Percentiles rank a stretch among this genome's conserved stretches.
Evolutionary conservation across 495 filamentous ascomycete species (phyloP).

Genomic region (Cercophora newfieldiana): DNA sequence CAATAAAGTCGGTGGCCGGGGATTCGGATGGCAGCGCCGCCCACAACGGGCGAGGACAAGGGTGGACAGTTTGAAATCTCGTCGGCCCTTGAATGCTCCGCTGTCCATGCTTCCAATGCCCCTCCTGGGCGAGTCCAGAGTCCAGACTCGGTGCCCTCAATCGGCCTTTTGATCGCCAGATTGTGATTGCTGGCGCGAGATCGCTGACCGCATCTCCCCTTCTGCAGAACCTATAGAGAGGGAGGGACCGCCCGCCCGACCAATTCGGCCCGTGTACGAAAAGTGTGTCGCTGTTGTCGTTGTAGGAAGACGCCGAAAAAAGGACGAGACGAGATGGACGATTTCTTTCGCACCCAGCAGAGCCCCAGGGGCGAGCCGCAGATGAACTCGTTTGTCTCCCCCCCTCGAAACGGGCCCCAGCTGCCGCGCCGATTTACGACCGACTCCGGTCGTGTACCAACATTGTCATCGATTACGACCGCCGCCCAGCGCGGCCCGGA

Average conservation of each 20-base stretch:
- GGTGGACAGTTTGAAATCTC: not conserved
- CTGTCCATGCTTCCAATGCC: conserved; percentile 3
- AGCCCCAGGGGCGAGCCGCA: conserved; percentile 69
- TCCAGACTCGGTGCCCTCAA: conserved; percentile 12
- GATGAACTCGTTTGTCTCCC: conserved; percentile 65
- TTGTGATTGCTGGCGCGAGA: conserved; percentile 10
- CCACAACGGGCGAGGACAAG: conserved; percentile 7
- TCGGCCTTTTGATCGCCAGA: conserved; percentile 1
- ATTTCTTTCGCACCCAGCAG: conserved; percentile 67
- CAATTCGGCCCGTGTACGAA: conserved; percentile 46
- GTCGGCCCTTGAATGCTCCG: conserved; percentile 10
- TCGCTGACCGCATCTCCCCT: conserved; percentile 14
- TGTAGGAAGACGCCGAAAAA: conserved; percentile 37
- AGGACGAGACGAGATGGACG: conserved; percentile 66
- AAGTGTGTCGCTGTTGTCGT: conserved; percentile 33
- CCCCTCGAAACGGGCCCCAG: conserved; percentile 63
- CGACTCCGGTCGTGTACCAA: conserved; percentile 81
- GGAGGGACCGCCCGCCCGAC: conserved; percentile 22
- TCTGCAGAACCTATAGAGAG: conserved; percentile 32
- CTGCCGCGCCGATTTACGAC: conserved; percentile 92
- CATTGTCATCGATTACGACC: conserved; percentile 68
- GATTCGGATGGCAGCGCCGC: conserved; percentile 10
- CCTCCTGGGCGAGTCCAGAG: not conserved
- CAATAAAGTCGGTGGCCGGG: conserved; percentile 7
- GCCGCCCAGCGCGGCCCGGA: conserved; percentile 40